phyloP scores from a whole-genome alignment of 2,329 filamentous ascomycete species.

The Plenodomus lindquistii region DNA sequence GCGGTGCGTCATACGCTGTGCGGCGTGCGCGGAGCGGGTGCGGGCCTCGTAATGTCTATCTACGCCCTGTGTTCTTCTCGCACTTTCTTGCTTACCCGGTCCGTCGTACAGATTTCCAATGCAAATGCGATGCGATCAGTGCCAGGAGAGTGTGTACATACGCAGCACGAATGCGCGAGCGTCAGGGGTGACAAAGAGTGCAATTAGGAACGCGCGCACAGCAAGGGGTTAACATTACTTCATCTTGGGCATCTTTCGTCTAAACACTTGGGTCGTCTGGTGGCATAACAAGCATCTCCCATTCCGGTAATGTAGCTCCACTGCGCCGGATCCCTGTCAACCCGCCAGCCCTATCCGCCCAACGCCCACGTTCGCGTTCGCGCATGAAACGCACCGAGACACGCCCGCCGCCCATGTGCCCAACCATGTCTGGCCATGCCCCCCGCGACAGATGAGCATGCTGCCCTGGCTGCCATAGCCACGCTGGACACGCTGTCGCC shows the following conservation, averaged over 20 bases:
- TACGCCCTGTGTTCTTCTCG: background rate
- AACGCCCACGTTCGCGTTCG: background rate
- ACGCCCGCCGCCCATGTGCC: conserved; percentile 3
- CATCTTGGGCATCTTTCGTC: background rate
- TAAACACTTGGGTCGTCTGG: background rate
- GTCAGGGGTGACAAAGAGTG: too few relatives aligned
- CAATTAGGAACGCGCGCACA: too few relatives aligned
- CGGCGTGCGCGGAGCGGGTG: too few relatives aligned
- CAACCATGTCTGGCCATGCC: conserved; percentile 36
- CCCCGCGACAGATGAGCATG: conserved; percentile 47
- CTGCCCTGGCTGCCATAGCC: conserved; percentile 45
- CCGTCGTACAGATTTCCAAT: too few relatives aligned
- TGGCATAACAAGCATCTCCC: conserved; percentile 1
- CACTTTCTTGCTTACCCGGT: too few relatives aligned
- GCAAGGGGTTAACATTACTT: too few relatives aligned
- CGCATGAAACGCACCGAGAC: background rate
- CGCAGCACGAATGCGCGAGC: too few relatives aligned
- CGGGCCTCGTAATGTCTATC: too few relatives aligned
- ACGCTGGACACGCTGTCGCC: conserved; percentile 37
- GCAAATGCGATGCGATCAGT: too few relatives aligned
- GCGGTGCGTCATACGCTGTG: conserved; percentile 34
- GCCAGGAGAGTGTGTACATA: too few relatives aligned
- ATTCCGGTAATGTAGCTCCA: conserved; percentile 2
- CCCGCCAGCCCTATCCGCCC: conserved; percentile 2
- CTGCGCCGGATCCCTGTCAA: background rate